Percentiles rank a stretch among this genome's conserved stretches.
These are phyloP conservation scores for Puccinia novopanici DNA, from an alignment of 1,284 basidiomycete genomes.

Conservation along the genomic window DNA sequence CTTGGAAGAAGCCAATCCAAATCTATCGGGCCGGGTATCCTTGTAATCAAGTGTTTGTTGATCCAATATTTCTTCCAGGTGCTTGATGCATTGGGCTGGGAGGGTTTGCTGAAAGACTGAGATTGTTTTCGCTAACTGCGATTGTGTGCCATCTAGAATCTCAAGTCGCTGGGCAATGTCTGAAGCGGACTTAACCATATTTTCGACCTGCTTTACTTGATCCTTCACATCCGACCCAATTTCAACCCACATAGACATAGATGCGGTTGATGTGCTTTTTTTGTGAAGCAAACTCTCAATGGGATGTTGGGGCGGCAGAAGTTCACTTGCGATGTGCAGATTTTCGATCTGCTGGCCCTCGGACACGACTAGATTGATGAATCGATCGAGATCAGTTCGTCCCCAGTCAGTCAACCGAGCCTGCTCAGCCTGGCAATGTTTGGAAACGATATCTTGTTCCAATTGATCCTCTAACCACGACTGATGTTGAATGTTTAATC, in stretches of 20 bases:
- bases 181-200: constrained; percentile 11
- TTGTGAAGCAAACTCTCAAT: background rate
- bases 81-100: background rate
- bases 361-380: constrained; percentile 13
- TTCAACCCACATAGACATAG: background rate
- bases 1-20: constrained; percentile 1
- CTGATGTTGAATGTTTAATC: background rate
- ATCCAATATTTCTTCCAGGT: constrained; percentile 15
- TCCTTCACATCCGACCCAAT: background rate
- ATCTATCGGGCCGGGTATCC: background rate
- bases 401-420: constrained; percentile 25
- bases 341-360: constrained; percentile 16
- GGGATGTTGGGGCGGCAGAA: background rate
- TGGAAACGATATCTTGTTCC: constrained; percentile 8
- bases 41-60: background rate
- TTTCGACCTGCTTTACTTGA: background rate
- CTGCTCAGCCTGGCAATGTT: constrained; percentile 22
- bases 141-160: background rate
- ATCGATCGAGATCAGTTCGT: constrained; percentile 9
- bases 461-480: background rate
- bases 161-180: background rate
- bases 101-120: constrained; percentile 8
- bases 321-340: background rate
- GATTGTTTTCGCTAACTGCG: constrained; percentile 6
- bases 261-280: background rate